phyloP scores from a whole-genome alignment of 345 rosid genomes.

The Eucalyptus decipiens region DNA sequence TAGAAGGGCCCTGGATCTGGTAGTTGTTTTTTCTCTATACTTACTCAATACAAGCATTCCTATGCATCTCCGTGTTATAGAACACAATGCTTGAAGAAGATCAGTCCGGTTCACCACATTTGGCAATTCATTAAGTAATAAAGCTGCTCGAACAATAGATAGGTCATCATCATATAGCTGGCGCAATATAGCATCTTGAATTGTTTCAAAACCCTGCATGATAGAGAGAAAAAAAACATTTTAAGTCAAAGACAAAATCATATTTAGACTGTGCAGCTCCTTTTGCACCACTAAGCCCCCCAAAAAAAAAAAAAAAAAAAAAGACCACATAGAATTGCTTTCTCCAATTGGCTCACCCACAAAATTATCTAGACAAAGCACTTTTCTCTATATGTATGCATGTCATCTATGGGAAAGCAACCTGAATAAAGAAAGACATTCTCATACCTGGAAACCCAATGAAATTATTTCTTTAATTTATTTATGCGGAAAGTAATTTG shows the following conservation, averaged over 20 bases:
- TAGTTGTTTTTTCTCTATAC: not conserved
- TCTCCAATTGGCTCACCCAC: not conserved
- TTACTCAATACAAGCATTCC: constrained; percentile 40
- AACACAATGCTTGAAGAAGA: constrained; percentile 45
- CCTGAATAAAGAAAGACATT: not conserved
- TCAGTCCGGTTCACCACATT: constrained; percentile 31
- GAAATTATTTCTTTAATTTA: not conserved
- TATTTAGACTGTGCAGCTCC: not conserved
- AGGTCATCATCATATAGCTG: constrained; percentile 82
- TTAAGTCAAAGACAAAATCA: not conserved
- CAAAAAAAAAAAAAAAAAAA: not conserved
- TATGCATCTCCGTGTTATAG: constrained; percentile 43
- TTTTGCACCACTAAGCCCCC: not conserved
- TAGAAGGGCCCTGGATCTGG: not conserved
- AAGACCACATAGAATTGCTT: not conserved
- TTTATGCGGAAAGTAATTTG: not conserved
- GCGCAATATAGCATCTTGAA: constrained; percentile 58
- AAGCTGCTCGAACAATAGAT: constrained; percentile 60
- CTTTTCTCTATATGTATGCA: not conserved
- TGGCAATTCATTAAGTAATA: constrained; percentile 52
- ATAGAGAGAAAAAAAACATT: not conserved
- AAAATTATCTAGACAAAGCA: not conserved
- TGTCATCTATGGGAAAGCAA: not conserved
- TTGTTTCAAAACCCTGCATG: constrained; percentile 43
- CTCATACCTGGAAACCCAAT: not conserved